These are phyloP conservation scores for Warburgia ugandensis DNA, from an alignment of 164 flowering plant genomes.

Conservation along the genomic window DNA sequence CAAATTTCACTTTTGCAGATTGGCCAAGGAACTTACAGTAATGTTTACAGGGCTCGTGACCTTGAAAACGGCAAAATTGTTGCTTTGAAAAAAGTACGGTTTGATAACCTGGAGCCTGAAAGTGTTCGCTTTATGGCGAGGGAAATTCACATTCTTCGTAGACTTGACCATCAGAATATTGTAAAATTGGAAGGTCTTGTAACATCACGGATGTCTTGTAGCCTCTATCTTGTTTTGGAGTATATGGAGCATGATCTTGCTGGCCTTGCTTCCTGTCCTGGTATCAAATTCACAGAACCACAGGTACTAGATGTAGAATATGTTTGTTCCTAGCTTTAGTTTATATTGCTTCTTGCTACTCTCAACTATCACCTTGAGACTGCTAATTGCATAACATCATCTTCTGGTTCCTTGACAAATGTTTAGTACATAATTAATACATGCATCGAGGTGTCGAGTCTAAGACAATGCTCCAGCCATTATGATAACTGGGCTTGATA, in stretches of 20 bases:
- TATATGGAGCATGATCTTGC: slow-evolving; percentile 97
- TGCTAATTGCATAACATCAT: too few species aligned
- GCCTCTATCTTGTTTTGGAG: slow-evolving; percentile 89
- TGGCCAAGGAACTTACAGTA: slow-evolving; percentile 96
- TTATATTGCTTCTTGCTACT: too few species aligned
- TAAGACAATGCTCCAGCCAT: too few species aligned
- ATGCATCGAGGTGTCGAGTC: too few species aligned
- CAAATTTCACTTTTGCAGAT: slow-evolving; percentile 42
- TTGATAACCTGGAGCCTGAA: slow-evolving; percentile 90
- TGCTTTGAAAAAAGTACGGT: slow-evolving; percentile 91
- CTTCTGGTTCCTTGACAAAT: too few species aligned
- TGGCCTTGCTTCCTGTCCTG: slow-evolving; percentile 75
- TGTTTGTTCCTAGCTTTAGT: too few species aligned
- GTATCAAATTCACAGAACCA: slow-evolving; percentile 75
- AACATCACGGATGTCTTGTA: slow-evolving; percentile 85
- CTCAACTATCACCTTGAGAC: too few species aligned
- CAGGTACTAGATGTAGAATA: slow-evolving; percentile 45
- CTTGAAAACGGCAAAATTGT: slow-evolving; percentile 83
- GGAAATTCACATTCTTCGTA: slow-evolving; percentile 81
- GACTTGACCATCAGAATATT: slow-evolving; percentile 90
- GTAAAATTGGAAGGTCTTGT: slow-evolving; percentile 87
- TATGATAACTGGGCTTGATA: too few species aligned
- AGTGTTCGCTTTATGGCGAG: slow-evolving; percentile 98
- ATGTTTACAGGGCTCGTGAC: slow-evolving; percentile 88
- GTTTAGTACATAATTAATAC: too few species aligned